Evolutionary conservation across 768 basidiomycete genomes (phyloP), one percentile per base, ranked within the genome.

Genomic region (Lentinula sp.): DNA sequence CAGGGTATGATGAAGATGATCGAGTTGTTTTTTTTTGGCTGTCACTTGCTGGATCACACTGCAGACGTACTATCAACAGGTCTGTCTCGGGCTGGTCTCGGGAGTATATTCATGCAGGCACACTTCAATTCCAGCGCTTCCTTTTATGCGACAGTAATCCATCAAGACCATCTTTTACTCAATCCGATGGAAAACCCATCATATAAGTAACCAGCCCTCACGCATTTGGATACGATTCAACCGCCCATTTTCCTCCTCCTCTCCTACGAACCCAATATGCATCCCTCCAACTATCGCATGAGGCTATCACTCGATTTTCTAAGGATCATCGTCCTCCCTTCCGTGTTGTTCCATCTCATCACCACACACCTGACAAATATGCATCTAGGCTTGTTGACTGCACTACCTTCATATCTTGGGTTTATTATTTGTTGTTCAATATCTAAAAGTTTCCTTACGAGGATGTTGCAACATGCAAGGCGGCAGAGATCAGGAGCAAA

Each of bases 401-500:
- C 76, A 0, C 51, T 76, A 3, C 79, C 78, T 0, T 67, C 66
- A 13, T 76, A 82, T 64, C 6, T 78, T 28, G 59, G 69, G 3
- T 80, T 81, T 53, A 73, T 84, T 35, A 42, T 83, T 21, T 48
- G 74, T 0, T 81, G 79, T 69, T 73, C 76, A 0, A 66, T 71
- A 15, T 65, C 64, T 2, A 76, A 76, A 62, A 70, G 75, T 3
- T 64, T 71, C 15, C 74, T 78, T 61, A 63, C 65, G 11, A 70
- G 75, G 51, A 64, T 71, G 49, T 60, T 65, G 1, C 82, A 85
- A 55, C 64, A 63, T 18, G 71, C 73, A 37, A 76, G 85, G 49
- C 84, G 84, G 0, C 67, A 68, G 10, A 77, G 74, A 35, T 70
- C 85, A 13, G 79, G 80, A 5, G 85, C 84, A 5, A 74, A 74